Percentiles rank a stretch among this genome's conserved stretches.
phyloP scores from a whole-genome alignment of 2,329 filamentous ascomycete species.

The Cordyceps militaris region DNA sequence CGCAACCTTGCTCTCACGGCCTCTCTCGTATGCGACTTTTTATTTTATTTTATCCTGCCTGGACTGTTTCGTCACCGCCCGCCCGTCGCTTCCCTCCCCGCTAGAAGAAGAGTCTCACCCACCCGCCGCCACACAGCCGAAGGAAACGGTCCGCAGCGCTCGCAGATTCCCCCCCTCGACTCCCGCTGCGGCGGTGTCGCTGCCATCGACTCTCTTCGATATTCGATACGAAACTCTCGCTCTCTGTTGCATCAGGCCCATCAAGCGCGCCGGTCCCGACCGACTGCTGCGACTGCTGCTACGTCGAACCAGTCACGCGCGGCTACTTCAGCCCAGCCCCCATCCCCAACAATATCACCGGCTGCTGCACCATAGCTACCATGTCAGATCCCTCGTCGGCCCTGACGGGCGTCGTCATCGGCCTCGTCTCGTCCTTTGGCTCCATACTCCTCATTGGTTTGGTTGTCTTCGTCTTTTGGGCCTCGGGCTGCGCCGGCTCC shows the following conservation, averaged over 20 bases:
- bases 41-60: background rate
- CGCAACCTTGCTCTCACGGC: background rate
- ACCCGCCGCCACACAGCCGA: background rate
- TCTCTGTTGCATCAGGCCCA: too few species aligned
- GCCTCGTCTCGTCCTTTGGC: constrained; percentile 87
- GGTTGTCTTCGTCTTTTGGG: constrained; percentile 88
- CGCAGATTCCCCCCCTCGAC: background rate
- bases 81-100: background rate
- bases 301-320: background rate
- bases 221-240: background rate
- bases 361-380: background rate
- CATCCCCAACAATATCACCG: background rate
- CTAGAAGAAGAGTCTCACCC: background rate
- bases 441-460: constrained; percentile 79
- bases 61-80: background rate
- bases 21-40: background rate
- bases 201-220: background rate
- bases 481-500: constrained; percentile 58
- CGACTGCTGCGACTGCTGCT: background rate
- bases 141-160: background rate
- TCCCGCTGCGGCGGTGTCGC: constrained; percentile 12
- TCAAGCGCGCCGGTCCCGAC: background rate
- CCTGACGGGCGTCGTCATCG: constrained; percentile 80
- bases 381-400: constrained; percentile 34
- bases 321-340: background rate